phyloP scores from a whole-genome alignment of 2,329 filamentous ascomycete genomes.

The Verticillium nonalfalfae region DNA sequence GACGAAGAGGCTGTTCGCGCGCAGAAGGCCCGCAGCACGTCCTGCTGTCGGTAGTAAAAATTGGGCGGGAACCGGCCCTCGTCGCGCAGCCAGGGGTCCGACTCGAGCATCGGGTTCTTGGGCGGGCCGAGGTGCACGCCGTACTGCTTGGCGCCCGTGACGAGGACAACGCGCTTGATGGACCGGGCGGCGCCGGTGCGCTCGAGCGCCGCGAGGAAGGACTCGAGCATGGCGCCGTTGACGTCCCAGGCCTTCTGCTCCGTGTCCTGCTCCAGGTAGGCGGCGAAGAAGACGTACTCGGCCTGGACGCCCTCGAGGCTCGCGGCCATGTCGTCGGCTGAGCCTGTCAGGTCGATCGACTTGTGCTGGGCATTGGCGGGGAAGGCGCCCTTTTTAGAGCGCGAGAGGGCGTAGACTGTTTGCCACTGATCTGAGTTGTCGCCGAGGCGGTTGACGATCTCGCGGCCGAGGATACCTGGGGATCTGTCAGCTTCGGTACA shows the following conservation, averaged over 20 bases:
- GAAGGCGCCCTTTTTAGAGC: constrained; percentile 15
- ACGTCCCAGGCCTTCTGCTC: constrained; percentile 18
- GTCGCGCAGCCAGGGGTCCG: constrained; percentile 33
- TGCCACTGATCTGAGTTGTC: constrained; percentile 11
- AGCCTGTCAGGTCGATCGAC: constrained; percentile 15
- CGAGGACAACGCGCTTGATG: constrained; percentile 41
- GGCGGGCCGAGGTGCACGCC: constrained; percentile 41
- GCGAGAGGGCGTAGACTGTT: constrained; percentile 17
- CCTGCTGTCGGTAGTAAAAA: constrained; percentile 46
- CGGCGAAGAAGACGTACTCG: constrained; percentile 19
- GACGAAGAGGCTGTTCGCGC: constrained; percentile 1
- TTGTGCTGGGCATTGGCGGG: constrained; percentile 14
- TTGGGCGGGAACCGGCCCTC: constrained; percentile 25
- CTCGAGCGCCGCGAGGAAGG: constrained; percentile 38
- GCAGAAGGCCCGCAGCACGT: constrained; percentile 26
- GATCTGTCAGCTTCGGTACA: neutral
- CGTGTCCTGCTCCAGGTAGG: constrained; percentile 14
- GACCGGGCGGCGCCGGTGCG: constrained; percentile 30
- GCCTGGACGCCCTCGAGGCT: constrained; percentile 13
- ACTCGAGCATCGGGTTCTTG: constrained; percentile 41
- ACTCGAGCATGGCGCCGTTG: constrained; percentile 35
- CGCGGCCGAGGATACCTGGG: constrained; percentile 17
- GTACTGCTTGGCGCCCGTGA: constrained; percentile 45
- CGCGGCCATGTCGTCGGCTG: constrained; percentile 16
- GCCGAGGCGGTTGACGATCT: constrained; percentile 15